phyloP scores from a whole-genome alignment of 306 rosid species.

The Corylus americana region DNA sequence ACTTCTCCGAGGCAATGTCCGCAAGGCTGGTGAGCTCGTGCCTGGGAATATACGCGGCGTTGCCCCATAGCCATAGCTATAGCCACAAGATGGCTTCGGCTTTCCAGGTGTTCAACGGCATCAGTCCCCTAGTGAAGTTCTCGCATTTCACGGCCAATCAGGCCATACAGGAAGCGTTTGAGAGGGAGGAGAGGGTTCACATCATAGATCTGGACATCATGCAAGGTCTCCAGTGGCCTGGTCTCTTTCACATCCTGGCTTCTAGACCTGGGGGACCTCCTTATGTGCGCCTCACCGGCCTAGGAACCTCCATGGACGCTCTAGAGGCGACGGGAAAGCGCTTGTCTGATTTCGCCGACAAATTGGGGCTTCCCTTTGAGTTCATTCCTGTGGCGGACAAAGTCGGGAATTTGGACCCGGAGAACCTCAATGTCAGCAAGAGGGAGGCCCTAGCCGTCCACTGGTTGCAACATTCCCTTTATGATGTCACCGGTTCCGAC shows the following conservation, averaged over 20 bases:
- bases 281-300: conserved; percentile 80
- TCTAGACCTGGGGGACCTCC: conserved; percentile 96
- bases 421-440: conserved; percentile 68
- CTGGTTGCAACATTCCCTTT: conserved; percentile 97
- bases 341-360: conserved; percentile 78
- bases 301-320: conserved; percentile 81
- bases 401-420: conserved; percentile 78
- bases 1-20: conserved; percentile 95
- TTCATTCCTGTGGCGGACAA: conserved; percentile 84
- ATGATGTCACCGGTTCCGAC: conserved; percentile 95
- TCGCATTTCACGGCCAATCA: conserved; percentile 98
- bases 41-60: conserved; percentile 75
- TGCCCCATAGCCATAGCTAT: conserved; percentile 48
- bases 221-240: conserved; percentile 99
- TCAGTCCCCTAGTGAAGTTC: conserved; percentile 90
- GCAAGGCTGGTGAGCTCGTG: conserved; percentile 92
- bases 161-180: conserved; percentile 95
- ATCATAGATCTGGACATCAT: conserved; percentile 92
- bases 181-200: conserved; percentile 86
- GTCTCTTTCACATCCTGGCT: conserved; percentile 85
- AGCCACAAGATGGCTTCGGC: conserved; percentile 92
- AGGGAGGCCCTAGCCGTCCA: conserved; percentile 97
- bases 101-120: conserved; percentile 94
- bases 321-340: conserved; percentile 93
- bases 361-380: conserved; percentile 89